Evolutionary conservation across 306 rosid genomes (phyloP).

Genomic region (Cucurbita maxima): DNA sequence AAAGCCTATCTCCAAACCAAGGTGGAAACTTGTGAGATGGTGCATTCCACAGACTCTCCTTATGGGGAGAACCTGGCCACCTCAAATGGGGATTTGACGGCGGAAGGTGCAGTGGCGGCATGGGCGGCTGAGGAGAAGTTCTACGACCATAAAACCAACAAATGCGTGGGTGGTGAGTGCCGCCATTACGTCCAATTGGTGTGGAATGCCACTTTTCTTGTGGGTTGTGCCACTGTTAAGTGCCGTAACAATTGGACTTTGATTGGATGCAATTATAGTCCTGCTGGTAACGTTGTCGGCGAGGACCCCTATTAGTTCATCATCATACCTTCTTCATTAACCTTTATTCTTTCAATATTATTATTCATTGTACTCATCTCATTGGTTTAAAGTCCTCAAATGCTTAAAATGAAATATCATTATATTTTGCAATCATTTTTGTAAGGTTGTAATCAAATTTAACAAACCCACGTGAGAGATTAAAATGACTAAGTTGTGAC

Average conservation of each 20-base stretch:
- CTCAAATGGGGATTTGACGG: neutral
- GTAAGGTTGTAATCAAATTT: too few species aligned
- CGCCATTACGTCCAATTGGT: conserved; percentile 25
- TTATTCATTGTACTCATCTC: too few species aligned
- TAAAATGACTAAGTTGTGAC: too few species aligned
- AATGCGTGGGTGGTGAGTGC: conserved; percentile 12
- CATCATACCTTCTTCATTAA: neutral
- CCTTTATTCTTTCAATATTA: too few species aligned
- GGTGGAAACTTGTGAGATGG: neutral
- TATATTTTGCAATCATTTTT: too few species aligned
- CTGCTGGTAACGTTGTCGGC: neutral
- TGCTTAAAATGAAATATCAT: too few species aligned
- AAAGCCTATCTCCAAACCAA: neutral
- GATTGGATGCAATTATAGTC: conserved; percentile 16
- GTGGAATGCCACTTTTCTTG: neutral
- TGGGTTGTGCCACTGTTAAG: conserved; percentile 21
- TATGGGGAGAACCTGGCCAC: conserved; percentile 21
- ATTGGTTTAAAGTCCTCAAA: too few species aligned
- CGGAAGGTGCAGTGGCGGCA: neutral
- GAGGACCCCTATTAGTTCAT: conserved; percentile 4
- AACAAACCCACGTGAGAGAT: too few species aligned
- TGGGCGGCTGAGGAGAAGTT: conserved; percentile 17
- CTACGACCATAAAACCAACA: neutral
- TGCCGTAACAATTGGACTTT: conserved; percentile 18
- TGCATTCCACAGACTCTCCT: conserved; percentile 12